Evolutionary conservation across 768 basidiomycete genomes (phyloP).

Genomic region (Mycena rebaudengoi): DNA sequence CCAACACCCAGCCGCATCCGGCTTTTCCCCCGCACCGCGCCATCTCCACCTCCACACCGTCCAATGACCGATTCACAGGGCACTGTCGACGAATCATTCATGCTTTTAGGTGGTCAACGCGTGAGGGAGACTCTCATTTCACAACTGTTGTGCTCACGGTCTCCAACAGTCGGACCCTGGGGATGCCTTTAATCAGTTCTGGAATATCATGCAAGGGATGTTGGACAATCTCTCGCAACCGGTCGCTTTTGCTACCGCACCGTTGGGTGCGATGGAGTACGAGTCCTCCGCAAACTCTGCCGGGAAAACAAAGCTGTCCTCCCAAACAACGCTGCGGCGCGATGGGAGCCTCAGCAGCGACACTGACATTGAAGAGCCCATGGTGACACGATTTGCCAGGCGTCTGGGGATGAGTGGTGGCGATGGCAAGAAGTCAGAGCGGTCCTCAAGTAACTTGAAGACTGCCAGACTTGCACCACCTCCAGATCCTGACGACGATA

Average conservation of each 20-base stretch:
- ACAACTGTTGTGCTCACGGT: slow-evolving; percentile 14
- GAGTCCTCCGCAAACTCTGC: slow-evolving; percentile 27
- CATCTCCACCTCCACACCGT: slow-evolving; percentile 53
- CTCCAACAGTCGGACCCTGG: slow-evolving; percentile 73
- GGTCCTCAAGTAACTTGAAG: slow-evolving; percentile 21
- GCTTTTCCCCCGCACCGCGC: slow-evolving; percentile 48
- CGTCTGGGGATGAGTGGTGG: slow-evolving; percentile 54
- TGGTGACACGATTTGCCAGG: slow-evolving; percentile 64
- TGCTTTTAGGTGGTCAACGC: slow-evolving; percentile 81
- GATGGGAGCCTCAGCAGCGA: slow-evolving; percentile 70
- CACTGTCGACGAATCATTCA: slow-evolving; percentile 87
- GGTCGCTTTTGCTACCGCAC: slow-evolving; percentile 84
- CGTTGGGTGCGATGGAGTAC: slow-evolving; percentile 60
- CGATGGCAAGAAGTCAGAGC: slow-evolving; percentile 33
- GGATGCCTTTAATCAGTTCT: slow-evolving; percentile 90
- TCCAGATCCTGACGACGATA: slow-evolving; percentile 68
- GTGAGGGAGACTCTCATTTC: slow-evolving; percentile 49
- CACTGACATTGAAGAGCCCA: slow-evolving; percentile 72
- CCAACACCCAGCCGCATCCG: slow-evolving; percentile 37
- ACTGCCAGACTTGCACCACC: slow-evolving; percentile 27
- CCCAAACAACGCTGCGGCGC: slow-evolving; percentile 41
- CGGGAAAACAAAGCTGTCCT: slow-evolving; percentile 22
- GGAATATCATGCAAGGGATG: slow-evolving; percentile 89
- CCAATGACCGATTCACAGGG: slow-evolving; percentile 64
- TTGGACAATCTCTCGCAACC: slow-evolving; percentile 87